These are phyloP conservation scores for Stipa capillata DNA, from an alignment of 176 grass and related monocot species.

Conservation along the genomic window DNA sequence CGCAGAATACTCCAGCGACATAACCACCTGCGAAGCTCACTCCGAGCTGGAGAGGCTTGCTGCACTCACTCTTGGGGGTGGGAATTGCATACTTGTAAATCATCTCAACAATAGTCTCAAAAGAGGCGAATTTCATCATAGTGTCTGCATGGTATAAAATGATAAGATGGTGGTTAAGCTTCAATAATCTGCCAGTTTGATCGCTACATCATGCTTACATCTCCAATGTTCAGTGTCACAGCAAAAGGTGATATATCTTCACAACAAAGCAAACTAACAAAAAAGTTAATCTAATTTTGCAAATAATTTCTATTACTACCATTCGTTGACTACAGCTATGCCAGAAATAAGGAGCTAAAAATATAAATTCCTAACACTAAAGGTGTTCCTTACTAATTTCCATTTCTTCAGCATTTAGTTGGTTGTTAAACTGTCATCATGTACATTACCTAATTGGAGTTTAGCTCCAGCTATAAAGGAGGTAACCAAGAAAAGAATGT, in stretches of 20 bases:
- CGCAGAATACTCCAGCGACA: slow-evolving; percentile 62
- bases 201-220: background rate
- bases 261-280: background rate
- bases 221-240: background rate
- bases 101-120: slow-evolving; percentile 59
- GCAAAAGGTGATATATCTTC: background rate
- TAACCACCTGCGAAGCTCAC: slow-evolving; percentile 84
- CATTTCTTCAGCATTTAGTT: background rate
- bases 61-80: slow-evolving; percentile 60
- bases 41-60: slow-evolving; percentile 66
- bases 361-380: background rate
- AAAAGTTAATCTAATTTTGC: background rate
- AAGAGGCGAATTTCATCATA: slow-evolving; percentile 89
- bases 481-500: no score
- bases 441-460: background rate
- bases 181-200: background rate
- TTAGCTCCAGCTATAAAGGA: background rate
- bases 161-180: background rate
- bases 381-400: background rate
- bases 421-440: background rate
- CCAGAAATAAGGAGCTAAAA: background rate
- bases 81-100: slow-evolving; percentile 71
- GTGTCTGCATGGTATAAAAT: slow-evolving; percentile 44
- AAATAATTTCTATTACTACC: background rate
- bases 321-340: background rate